Percentiles rank a stretch among this genome's conserved stretches.
These are phyloP conservation scores for Chernovozyma aurita DNA, from an alignment of 1,139 yeast species.

Conservation along the genomic window DNA sequence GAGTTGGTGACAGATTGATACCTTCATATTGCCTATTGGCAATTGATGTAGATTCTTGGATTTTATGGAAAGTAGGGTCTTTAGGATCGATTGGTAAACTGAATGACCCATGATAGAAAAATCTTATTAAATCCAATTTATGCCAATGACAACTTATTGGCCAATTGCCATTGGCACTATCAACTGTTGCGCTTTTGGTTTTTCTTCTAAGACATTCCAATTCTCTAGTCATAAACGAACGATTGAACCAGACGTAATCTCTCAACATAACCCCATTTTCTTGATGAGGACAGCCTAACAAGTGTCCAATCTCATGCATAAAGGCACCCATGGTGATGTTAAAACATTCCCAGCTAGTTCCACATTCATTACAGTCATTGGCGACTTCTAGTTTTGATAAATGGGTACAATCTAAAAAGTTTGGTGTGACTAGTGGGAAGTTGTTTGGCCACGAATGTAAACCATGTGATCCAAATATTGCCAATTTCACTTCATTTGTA, in stretches of 20 bases:
- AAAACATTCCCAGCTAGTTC: conserved; percentile 86
- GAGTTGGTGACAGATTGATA: conserved; percentile 19
- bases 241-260: conserved; percentile 74
- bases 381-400: conserved; percentile 71
- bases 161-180: conserved; percentile 54
- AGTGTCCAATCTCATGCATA: conserved; percentile 92
- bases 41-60: conserved; percentile 19
- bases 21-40: conserved; percentile 18
- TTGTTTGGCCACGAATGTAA: conserved; percentile 83
- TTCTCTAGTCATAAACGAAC: conserved; percentile 79
- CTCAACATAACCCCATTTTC: conserved; percentile 86
- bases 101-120: conserved; percentile 77
- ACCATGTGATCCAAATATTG: conserved; percentile 93
- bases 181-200: conserved; percentile 38
- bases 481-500: conserved; percentile 60
- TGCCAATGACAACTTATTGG: conserved; percentile 69
- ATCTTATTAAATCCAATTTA: conserved; percentile 71
- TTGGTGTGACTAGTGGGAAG: conserved; percentile 63
- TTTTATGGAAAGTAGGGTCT: conserved; percentile 26
- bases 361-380: conserved; percentile 80
- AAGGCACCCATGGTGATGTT: conserved; percentile 89
- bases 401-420: conserved; percentile 67
- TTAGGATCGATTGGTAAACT: conserved; percentile 58
- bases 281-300: conserved; percentile 89
- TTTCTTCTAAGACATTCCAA: conserved; percentile 45